Percentiles rank a stretch among this genome's conserved stretches.
These are phyloP conservation scores for Talaromyces marneffei DNA, from an alignment of 2,329 filamentous ascomycete species.

Conservation along the genomic window DNA sequence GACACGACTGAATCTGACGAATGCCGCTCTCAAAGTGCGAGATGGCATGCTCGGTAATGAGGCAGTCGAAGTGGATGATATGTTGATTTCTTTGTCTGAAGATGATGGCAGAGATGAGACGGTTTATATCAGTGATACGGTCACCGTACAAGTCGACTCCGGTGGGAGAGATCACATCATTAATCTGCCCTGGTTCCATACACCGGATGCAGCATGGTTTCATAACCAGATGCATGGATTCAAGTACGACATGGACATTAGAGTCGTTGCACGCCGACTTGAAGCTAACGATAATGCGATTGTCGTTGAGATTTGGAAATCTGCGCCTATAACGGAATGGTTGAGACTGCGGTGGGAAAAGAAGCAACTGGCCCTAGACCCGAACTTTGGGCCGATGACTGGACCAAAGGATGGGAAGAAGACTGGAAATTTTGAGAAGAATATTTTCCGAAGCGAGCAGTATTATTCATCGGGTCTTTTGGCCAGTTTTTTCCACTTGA, in stretches of 20 bases:
- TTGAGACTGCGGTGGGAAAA: neutral
- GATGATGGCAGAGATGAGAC: neutral
- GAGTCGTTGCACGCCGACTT: neutral
- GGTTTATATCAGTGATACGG: neutral
- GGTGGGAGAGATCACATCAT: conserved; percentile 5
- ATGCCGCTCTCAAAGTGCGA: neutral
- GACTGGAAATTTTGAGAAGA: neutral
- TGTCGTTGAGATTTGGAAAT: conserved; percentile 12
- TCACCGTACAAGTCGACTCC: neutral
- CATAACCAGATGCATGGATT: conserved; percentile 11
- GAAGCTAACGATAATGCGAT: neutral
- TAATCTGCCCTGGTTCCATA: conserved; percentile 13
- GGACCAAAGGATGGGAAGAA: neutral
- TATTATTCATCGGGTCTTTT: neutral
- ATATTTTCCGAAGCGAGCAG: neutral
- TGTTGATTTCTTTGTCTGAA: neutral
- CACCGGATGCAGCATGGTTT: conserved; percentile 4
- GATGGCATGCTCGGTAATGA: neutral
- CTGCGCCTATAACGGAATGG: neutral
- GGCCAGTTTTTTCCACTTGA: conserved; percentile 1
- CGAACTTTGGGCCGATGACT: neutral
- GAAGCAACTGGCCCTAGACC: neutral
- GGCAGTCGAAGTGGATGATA: neutral
- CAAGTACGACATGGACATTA: neutral
- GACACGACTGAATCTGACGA: neutral